phyloP scores from a whole-genome alignment of 345 rosid species.

The Populus simonii region DNA sequence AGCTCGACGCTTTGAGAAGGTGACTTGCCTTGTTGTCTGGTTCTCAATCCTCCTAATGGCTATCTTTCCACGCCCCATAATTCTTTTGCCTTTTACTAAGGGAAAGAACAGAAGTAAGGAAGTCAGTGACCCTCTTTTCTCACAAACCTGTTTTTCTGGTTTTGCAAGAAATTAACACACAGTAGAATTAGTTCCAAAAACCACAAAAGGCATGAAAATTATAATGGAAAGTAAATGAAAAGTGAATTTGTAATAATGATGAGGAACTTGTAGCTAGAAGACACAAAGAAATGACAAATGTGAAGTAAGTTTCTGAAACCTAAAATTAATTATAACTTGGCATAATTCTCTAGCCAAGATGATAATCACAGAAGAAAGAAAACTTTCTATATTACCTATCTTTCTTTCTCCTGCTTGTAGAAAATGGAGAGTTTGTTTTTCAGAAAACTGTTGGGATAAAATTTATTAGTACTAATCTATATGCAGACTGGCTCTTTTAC shows the following conservation, averaged over 20 bases:
- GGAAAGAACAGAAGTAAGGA: background rate
- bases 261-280: constrained; percentile 8
- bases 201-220: background rate
- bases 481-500: background rate
- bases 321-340: background rate
- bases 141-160: background rate
- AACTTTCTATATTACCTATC: background rate
- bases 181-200: constrained; percentile 2
- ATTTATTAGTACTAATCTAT: background rate
- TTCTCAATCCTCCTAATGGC: constrained; percentile 43
- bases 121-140: background rate
- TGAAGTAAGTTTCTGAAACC: constrained; percentile 16
- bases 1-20: constrained; percentile 42
- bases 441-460: too few relatives aligned
- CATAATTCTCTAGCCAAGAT: constrained; percentile 9
- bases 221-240: constrained; percentile 4
- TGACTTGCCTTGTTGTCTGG: constrained; percentile 50
- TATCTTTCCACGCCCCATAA: constrained; percentile 47
- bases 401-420: constrained; percentile 7
- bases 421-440: constrained; percentile 5
- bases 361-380: background rate
- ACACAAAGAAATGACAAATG: constrained; percentile 11
- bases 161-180: background rate
- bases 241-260: background rate
- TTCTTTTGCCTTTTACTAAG: background rate